Evolutionary conservation across 768 basidiomycete species (phyloP).

Genomic region (Phlebiopsis flavidoalba): DNA sequence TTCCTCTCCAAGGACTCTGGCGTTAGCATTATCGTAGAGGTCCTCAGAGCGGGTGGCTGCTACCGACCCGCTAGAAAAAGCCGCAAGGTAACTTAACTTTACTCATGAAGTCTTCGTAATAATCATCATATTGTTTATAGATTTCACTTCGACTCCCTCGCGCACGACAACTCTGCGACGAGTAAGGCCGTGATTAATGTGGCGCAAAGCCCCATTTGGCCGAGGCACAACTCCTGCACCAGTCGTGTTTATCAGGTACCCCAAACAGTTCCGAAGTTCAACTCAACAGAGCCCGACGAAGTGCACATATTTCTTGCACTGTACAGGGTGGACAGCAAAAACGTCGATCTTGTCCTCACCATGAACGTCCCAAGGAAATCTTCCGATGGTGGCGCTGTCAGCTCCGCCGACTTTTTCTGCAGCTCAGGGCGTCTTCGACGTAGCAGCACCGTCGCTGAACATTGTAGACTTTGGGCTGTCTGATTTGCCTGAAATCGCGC

Average conservation of each 20-base stretch:
- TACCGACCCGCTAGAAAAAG: constrained; percentile 49
- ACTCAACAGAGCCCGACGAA: constrained; percentile 50
- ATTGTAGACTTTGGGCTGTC: constrained; percentile 73
- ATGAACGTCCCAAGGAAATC: constrained; percentile 70
- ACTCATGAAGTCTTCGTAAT: neutral
- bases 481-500: constrained; percentile 49
- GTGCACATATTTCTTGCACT: constrained; percentile 78
- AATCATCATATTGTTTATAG: constrained; percentile 41
- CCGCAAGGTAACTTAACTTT: constrained; percentile 51
- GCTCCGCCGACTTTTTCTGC: constrained; percentile 30
- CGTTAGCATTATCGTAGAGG: constrained; percentile 79
- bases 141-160: constrained; percentile 86
- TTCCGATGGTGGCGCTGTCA: constrained; percentile 39
- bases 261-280: constrained; percentile 78
- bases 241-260: constrained; percentile 51
- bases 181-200: constrained; percentile 42
- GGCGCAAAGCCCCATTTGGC: constrained; percentile 28
- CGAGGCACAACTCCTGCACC: constrained; percentile 45
- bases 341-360: constrained; percentile 78
- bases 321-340: constrained; percentile 67
- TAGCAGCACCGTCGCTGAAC: constrained; percentile 51
- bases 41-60: constrained; percentile 69
- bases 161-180: constrained; percentile 81
- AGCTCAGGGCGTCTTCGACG: constrained; percentile 45
- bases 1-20: constrained; percentile 67